Evolutionary conservation across 2,329 filamentous ascomycete species (phyloP).

Genomic region (Exserohilum turcica): DNA sequence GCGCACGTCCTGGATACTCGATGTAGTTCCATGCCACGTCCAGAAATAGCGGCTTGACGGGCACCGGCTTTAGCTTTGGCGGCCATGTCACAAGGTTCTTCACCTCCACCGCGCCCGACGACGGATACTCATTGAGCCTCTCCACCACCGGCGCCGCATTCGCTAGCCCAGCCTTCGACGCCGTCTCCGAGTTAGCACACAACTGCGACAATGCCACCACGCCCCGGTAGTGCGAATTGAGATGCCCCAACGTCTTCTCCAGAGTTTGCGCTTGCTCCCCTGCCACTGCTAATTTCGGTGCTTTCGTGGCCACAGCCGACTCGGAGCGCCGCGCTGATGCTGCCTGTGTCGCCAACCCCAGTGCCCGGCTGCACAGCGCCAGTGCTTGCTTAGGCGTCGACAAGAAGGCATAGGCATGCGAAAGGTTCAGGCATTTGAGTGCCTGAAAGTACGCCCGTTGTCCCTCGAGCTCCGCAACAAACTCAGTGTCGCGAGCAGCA

Average conservation of each 20-base stretch:
- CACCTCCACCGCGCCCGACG: slow-evolving; percentile 69
- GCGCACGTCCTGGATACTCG: slow-evolving; percentile 74
- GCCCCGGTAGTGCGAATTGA: slow-evolving; percentile 81
- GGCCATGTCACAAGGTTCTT: slow-evolving; percentile 85
- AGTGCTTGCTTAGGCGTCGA: slow-evolving; percentile 77
- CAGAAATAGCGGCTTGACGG: slow-evolving; percentile 93
- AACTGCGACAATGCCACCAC: slow-evolving; percentile 81
- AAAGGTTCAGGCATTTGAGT: slow-evolving; percentile 85
- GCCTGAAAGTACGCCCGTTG: slow-evolving; percentile 85
- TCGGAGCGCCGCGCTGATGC: slow-evolving; percentile 49
- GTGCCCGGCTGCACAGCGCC: slow-evolving; percentile 78
- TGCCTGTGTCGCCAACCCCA: slow-evolving; percentile 63
- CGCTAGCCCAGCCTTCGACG: slow-evolving; percentile 52
- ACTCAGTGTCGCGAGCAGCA: slow-evolving; percentile 79
- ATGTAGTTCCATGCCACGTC: slow-evolving; percentile 99
- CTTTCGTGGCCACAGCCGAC: slow-evolving; percentile 36
- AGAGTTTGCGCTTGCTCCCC: slow-evolving; percentile 64
- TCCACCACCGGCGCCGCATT: slow-evolving; percentile 70
- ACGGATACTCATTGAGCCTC: slow-evolving; percentile 75
- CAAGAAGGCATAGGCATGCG: slow-evolving; percentile 79
- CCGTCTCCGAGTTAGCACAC: slow-evolving; percentile 54
- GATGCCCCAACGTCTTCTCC: slow-evolving; percentile 65
- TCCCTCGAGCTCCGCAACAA: slow-evolving; percentile 77
- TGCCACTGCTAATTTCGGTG: slow-evolving; percentile 72
- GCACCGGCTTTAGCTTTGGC: slow-evolving; percentile 78